These are phyloP conservation scores for Spathaspora hagerdaliae DNA, from an alignment of 805 yeast genomes.

Conservation along the genomic window DNA sequence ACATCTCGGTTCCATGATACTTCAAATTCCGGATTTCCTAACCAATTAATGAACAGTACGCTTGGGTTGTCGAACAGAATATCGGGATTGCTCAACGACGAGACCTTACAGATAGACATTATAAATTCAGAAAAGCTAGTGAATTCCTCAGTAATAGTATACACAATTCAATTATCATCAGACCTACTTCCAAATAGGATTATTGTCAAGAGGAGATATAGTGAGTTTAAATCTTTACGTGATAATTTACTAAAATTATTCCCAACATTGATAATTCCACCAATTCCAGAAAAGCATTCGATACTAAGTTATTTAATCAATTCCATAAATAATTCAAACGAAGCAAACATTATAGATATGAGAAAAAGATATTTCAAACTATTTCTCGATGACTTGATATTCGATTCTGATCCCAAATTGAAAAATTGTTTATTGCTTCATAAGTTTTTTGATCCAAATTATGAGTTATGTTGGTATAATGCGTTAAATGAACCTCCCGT, in stretches of 20 bases:
- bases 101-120: slow-evolving; percentile 25
- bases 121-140: slow-evolving; percentile 31
- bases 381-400: slow-evolving; percentile 39
- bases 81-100: slow-evolving; percentile 23
- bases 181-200: slow-evolving; percentile 10
- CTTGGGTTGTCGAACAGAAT: slow-evolving; percentile 28
- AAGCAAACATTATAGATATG: slow-evolving; percentile 40
- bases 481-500: slow-evolving; percentile 46
- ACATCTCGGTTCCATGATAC: not conserved
- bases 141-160: slow-evolving; percentile 35
- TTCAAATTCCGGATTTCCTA: slow-evolving; percentile 5
- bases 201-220: slow-evolving; percentile 39
- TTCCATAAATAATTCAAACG: slow-evolving; percentile 35
- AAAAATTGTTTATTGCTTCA: slow-evolving; percentile 33
- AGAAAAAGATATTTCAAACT: slow-evolving; percentile 43
- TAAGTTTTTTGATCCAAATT: slow-evolving; percentile 50
- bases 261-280: slow-evolving; percentile 39
- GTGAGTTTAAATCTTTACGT: slow-evolving; percentile 41
- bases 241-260: slow-evolving; percentile 33
- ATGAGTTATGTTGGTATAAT: slow-evolving; percentile 48
- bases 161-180: slow-evolving; percentile 26
- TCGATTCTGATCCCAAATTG: slow-evolving; percentile 26
- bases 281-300: slow-evolving; percentile 46
- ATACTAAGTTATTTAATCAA: slow-evolving; percentile 39
- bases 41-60: slow-evolving; percentile 25